phyloP scores from a whole-genome alignment of 257 asterid species.

The Verbascum thapsus region DNA sequence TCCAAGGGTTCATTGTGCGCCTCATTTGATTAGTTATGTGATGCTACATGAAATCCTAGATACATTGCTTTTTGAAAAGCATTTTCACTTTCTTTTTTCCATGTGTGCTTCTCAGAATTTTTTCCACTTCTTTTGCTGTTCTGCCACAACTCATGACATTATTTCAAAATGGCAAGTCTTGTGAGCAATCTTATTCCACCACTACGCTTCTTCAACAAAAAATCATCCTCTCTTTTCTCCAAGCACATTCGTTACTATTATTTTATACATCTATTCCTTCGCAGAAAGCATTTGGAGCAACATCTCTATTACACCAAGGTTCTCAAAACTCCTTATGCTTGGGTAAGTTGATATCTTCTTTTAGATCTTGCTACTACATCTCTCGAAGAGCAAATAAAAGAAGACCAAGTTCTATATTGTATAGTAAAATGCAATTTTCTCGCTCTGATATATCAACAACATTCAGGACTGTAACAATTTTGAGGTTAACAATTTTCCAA shows the following conservation, averaged over 20 bases:
- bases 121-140: not conserved
- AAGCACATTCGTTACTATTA: not conserved
- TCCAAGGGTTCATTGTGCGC: too few relatives aligned
- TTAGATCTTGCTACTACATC: too few relatives aligned
- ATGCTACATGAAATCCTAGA: too few relatives aligned
- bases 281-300: slow-evolving; percentile 7
- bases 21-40: too few relatives aligned
- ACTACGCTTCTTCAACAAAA: not conserved
- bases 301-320: slow-evolving; percentile 5
- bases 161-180: slow-evolving; percentile 7
- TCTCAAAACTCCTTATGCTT: not conserved
- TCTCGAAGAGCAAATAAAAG: too few relatives aligned
- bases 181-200: slow-evolving; percentile 2
- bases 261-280: slow-evolving; percentile 8
- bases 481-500: too few relatives aligned
- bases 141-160: not conserved
- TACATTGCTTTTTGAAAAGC: not conserved
- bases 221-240: slow-evolving; percentile 6
- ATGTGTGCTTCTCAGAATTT: not conserved
- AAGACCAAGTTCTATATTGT: too few relatives aligned
- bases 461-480: too few relatives aligned
- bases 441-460: too few relatives aligned
- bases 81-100: slow-evolving; percentile 9
- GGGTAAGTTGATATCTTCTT: too few relatives aligned
- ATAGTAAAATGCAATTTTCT: too few relatives aligned